phyloP scores from a whole-genome alignment of 257 asterid species.

The Solanum tarapatanum region DNA sequence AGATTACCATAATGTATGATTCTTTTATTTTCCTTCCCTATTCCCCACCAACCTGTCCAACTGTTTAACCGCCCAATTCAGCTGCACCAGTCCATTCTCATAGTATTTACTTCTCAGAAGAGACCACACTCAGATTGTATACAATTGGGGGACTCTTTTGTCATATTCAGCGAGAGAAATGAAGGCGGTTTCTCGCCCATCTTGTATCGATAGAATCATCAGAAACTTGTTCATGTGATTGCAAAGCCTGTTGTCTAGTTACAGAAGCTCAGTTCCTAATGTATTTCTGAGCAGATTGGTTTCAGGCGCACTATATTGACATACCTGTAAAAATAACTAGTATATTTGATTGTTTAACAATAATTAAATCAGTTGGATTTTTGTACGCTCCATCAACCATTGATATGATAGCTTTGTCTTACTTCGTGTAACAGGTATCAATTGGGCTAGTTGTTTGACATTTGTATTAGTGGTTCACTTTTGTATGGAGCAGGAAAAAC shows the following conservation, averaged over 20 bases:
- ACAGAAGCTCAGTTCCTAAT: not conserved
- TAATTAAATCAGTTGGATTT: not conserved
- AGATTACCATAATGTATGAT: constrained; percentile 25
- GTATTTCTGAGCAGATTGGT: not conserved
- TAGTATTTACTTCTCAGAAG: constrained; percentile 3
- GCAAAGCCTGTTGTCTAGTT: not conserved
- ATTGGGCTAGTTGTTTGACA: not conserved
- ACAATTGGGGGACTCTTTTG: not conserved
- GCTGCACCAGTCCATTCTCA: not conserved
- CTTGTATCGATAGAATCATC: not conserved
- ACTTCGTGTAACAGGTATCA: not conserved
- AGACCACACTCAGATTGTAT: not conserved
- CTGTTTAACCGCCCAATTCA: not conserved
- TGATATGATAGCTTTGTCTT: not conserved
- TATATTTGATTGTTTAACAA: not conserved
- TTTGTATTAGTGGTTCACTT: not conserved
- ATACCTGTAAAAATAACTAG: not conserved
- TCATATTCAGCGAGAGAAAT: not conserved
- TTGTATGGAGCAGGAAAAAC: not conserved
- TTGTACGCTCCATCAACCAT: not conserved
- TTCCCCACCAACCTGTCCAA: not conserved
- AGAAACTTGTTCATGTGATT: not conserved
- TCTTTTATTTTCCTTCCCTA: not conserved
- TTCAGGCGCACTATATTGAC: not conserved
- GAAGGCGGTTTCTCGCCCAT: not conserved